Base-by-base conservation (phyloP, 31 red algal genomes). In the Odonthalia washingtoniensis region DNA sequence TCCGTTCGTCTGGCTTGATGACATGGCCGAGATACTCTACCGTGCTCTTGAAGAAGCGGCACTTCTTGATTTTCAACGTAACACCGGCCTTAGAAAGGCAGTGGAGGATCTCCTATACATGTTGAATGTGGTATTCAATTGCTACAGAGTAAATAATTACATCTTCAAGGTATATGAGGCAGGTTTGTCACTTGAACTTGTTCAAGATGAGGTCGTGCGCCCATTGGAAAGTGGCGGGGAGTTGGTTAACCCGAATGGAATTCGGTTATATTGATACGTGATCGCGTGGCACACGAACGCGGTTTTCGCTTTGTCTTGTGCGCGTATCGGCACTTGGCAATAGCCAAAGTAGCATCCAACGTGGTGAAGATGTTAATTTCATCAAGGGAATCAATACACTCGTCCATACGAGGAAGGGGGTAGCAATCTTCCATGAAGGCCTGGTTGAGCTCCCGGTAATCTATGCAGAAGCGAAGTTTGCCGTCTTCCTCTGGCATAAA, bases 201-300 rank as follows among this genome's bases (percentile, higher is more conserved):
- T 34, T 5, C 12, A 68, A 68, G 4, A 68, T 28, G 32, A 68
- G 4, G 64, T 68, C 64, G 5, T 34, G 12, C 3, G 64, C 12
- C 5, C 64, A 12, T 35, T 85, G 82, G 4, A 85, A 85, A 4
- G 32, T 74, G 33, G 82, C 82, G 24, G 82, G 67, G 66, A 69
- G 38, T 85, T 85, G 21, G 64, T 74, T 1, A 85, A 46, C 17
- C 82, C 66, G 37, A 85, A 85, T 24, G 64, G 82, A 0, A 85
- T 34, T 49, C 82, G 64, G 35, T 49, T 46, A 72, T 45, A 86
- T 1, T 70, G 83, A 38, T 75, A 86, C 17, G 45, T 52, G 0
- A 67, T 70, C 46, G 39, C 69, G 24, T 85, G 81, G 49, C 66
- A 85, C 4, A 70, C 61, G 46, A 85, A 85, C 4, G 62, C 74